Evolutionary conservation across 768 basidiomycete species (phyloP).

Genomic region (Russula sp.): DNA sequence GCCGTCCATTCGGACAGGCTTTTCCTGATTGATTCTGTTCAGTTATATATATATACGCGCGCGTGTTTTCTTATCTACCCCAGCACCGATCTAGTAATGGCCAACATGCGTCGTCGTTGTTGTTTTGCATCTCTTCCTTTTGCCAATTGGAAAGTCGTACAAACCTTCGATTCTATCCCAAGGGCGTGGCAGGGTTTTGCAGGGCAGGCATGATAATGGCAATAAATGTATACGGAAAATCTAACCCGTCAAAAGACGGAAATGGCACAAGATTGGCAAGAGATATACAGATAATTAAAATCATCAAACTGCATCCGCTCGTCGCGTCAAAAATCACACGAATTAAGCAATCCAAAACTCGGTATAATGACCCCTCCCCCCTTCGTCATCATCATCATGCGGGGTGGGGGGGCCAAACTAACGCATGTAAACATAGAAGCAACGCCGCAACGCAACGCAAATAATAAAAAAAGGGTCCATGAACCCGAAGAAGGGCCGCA

Average conservation of each 20-base stretch:
- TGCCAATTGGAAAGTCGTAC: not conserved
- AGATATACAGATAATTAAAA: slow-evolving; percentile 2
- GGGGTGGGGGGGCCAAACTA: not conserved
- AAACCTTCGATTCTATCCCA: not conserved
- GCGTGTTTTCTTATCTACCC: slow-evolving; percentile 9
- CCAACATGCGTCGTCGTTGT: not conserved
- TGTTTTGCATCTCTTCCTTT: not conserved
- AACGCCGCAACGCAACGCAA: too few species aligned
- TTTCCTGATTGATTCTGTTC: slow-evolving; percentile 31
- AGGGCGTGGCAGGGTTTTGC: not conserved
- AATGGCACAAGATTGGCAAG: slow-evolving; percentile 7
- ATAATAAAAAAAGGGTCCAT: not conserved
- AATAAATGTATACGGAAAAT: too few species aligned
- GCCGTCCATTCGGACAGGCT: slow-evolving; percentile 41
- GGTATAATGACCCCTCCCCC: slow-evolving; percentile 5
- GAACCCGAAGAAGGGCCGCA: too few species aligned
- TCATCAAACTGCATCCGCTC: too few species aligned
- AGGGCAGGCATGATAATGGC: too few species aligned
- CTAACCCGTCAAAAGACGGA: not conserved
- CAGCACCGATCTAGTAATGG: slow-evolving; percentile 3
- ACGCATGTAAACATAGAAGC: not conserved
- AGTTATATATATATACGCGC: not conserved
- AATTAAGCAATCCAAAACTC: not conserved
- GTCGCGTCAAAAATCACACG: not conserved
- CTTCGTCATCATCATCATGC: not conserved